phyloP scores from a whole-genome alignment of 495 filamentous ascomycete species.

The Pyrenula massariospora region DNA sequence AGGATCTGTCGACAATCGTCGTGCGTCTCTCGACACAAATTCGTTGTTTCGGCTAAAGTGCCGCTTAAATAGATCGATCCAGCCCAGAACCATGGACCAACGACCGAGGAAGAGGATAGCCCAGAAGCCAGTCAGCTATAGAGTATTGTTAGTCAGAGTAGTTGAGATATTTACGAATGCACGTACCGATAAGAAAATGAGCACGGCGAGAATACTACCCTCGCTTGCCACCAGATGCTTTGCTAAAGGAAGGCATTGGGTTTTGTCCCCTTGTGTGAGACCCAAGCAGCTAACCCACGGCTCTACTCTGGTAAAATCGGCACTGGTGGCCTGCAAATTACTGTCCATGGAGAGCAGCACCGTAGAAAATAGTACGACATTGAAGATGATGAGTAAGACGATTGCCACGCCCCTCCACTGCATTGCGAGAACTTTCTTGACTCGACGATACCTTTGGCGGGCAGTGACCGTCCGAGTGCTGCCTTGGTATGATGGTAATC shows the following conservation, averaged over 20 bases:
- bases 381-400: conserved; percentile 73
- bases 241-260: conserved; percentile 49
- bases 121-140: conserved; percentile 73
- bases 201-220: conserved; percentile 65
- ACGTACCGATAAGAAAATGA: conserved; percentile 70
- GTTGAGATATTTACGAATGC: not conserved
- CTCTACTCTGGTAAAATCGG: conserved; percentile 38
- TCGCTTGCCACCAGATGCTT: conserved; percentile 44
- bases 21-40: conserved; percentile 81
- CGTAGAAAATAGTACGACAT: conserved; percentile 85
- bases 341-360: conserved; percentile 80
- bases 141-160: conserved; percentile 7
- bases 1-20: conserved; percentile 46
- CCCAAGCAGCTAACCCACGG: conserved; percentile 68
- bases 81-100: conserved; percentile 71
- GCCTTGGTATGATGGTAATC: conserved; percentile 63
- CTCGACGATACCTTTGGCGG: conserved; percentile 74
- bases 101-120: conserved; percentile 69
- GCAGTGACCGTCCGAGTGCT: conserved; percentile 78
- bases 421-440: conserved; percentile 74
- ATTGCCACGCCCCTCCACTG: conserved; percentile 90
- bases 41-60: conserved; percentile 41
- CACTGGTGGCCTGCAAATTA: conserved; percentile 40
- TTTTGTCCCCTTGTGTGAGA: conserved; percentile 44
- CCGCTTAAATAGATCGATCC: conserved; percentile 53